Evolutionary conservation across 108 stramenopile species (phyloP).

Genomic region (Skeletonema marinoi): DNA sequence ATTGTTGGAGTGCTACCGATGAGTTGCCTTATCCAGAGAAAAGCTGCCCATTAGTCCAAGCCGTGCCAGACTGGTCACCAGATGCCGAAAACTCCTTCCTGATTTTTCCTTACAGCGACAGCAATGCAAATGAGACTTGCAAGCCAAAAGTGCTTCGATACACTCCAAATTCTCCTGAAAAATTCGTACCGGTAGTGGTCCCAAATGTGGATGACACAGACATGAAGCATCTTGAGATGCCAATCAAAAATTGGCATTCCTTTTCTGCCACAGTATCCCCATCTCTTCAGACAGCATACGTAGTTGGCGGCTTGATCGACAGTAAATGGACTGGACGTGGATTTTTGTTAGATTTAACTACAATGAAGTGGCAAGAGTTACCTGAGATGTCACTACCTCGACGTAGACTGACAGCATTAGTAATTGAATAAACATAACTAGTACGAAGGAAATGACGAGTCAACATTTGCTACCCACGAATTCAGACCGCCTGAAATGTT

Average conservation of each 20-base stretch:
- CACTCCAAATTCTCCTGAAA: conserved; percentile 10
- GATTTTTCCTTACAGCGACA: conserved; percentile 28
- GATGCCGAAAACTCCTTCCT: conserved; percentile 8
- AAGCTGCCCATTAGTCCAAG: conserved; percentile 30
- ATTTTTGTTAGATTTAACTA: conserved; percentile 32
- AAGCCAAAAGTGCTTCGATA: conserved; percentile 21
- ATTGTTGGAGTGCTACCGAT: conserved; percentile 19
- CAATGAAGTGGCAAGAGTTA: conserved; percentile 35
- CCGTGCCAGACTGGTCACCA: conserved; percentile 27
- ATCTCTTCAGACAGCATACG: conserved; percentile 11
- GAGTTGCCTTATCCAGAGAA: conserved; percentile 17
- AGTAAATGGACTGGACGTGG: conserved; percentile 42
- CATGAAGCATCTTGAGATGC: conserved; percentile 7
- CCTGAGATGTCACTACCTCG: conserved; percentile 26
- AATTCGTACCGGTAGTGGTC: conserved; percentile 18
- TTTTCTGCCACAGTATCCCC: conserved; percentile 22
- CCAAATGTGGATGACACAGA: neutral
- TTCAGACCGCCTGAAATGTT: conserved; percentile 79
- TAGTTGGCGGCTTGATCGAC: conserved; percentile 36
- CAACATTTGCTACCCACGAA: conserved; percentile 71
- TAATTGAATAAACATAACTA: conserved; percentile 37
- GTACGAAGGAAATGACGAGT: conserved; percentile 76
- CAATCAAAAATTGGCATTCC: conserved; percentile 28
- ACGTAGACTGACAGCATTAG: conserved; percentile 30
- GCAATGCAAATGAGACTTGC: neutral